Evolutionary conservation across 1,284 basidiomycete genomes (phyloP).

Genomic region (Rhodotorula sp.): DNA sequence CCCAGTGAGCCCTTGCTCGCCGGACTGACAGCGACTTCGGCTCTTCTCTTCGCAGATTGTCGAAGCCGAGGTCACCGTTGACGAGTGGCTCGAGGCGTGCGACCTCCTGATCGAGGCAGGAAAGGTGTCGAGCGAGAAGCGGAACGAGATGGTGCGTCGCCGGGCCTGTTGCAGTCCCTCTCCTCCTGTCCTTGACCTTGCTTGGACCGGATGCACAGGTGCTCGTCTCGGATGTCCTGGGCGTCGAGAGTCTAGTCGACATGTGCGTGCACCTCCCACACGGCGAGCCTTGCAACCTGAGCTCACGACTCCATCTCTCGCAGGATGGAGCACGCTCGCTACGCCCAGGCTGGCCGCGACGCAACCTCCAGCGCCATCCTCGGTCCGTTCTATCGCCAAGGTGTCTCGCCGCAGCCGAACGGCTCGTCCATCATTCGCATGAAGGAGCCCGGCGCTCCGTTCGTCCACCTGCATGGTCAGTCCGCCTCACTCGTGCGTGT

Average conservation of each 20-base stretch:
- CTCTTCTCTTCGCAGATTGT: constrained; percentile 23
- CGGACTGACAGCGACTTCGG: too few relatives aligned
- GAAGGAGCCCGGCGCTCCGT: constrained; percentile 44
- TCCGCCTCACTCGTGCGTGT: neutral
- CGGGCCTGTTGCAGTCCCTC: neutral
- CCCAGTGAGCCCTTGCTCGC: too few relatives aligned
- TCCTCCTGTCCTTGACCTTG: neutral
- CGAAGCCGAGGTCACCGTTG: constrained; percentile 49
- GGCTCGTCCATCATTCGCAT: constrained; percentile 45
- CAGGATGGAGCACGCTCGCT: constrained; percentile 33
- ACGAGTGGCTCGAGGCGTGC: constrained; percentile 49
- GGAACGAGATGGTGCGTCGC: constrained; percentile 49
- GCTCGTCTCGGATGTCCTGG: constrained; percentile 50
- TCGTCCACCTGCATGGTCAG: constrained; percentile 42
- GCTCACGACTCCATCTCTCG: neutral
- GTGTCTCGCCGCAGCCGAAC: constrained; percentile 46
- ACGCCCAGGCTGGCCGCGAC: constrained; percentile 28
- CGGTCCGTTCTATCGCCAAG: constrained; percentile 48
- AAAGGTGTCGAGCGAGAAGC: constrained; percentile 47
- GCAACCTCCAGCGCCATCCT: constrained; percentile 48
- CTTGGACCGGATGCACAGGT: neutral
- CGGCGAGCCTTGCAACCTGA: neutral
- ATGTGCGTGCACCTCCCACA: constrained; percentile 2
- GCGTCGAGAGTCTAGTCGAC: constrained; percentile 50
- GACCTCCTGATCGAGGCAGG: constrained; percentile 49